These are phyloP conservation scores for Fusarium tjaetaba DNA, from an alignment of 2,329 filamentous ascomycete genomes.

Conservation along the genomic window DNA sequence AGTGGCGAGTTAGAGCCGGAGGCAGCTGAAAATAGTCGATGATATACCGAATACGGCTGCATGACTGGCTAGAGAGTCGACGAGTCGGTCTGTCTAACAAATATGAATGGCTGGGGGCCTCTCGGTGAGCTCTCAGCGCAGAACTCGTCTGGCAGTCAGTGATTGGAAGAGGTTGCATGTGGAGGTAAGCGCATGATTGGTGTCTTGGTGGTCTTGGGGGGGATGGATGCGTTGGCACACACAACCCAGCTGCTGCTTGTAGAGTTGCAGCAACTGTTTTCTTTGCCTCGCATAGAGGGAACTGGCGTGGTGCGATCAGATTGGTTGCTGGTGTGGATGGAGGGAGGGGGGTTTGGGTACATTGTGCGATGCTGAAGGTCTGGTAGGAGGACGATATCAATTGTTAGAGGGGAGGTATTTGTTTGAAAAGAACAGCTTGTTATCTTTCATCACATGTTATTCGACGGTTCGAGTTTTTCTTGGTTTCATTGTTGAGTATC, in stretches of 20 bases:
- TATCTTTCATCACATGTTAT: constrained; percentile 3
- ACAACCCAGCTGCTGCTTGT: constrained; percentile 25
- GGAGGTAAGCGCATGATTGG: constrained; percentile 46
- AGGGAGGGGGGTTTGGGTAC: constrained; percentile 15
- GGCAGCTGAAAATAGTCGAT: constrained; percentile 25
- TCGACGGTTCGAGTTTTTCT: not conserved
- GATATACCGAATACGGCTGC: constrained; percentile 23
- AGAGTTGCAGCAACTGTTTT: constrained; percentile 36
- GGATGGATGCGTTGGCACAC: constrained; percentile 40
- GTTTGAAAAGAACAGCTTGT: constrained; percentile 1
- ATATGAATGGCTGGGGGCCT: constrained; percentile 23
- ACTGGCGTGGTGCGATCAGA: constrained; percentile 37
- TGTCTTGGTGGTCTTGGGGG: constrained; percentile 23
- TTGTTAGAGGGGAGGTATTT: constrained; percentile 31
- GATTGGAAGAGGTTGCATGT: constrained; percentile 38
- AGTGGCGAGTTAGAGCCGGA: constrained; percentile 21
- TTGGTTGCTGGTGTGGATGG: constrained; percentile 30
- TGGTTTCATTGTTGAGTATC: constrained; percentile 8
- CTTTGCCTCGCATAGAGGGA: constrained; percentile 39
- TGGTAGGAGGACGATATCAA: constrained; percentile 20
- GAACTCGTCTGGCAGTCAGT: constrained; percentile 34
- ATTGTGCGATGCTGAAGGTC: constrained; percentile 2
- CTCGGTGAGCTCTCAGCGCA: constrained; percentile 26
- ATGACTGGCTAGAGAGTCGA: constrained; percentile 21
- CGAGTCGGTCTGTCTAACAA: constrained; percentile 36